Conservation (phyloP, 768 basidiomycete species). For the Leucogyrophana mollusca region DNA sequence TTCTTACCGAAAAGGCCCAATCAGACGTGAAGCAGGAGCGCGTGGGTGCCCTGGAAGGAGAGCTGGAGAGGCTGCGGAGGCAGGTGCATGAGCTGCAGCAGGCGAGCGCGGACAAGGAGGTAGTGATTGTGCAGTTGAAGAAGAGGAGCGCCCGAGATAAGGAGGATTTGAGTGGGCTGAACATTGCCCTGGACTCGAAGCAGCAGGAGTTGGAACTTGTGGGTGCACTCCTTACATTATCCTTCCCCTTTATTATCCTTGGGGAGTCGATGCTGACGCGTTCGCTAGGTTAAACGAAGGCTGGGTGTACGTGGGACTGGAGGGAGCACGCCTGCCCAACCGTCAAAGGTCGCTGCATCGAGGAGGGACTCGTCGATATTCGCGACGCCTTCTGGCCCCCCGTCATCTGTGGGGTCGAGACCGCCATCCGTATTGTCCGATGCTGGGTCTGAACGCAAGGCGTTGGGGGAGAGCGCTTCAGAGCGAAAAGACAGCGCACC, state of each 20-base stretch:
- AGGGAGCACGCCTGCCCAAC: conserved; percentile 53
- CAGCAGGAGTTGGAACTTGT: conserved; percentile 94
- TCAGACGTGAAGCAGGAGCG: conserved; percentile 55
- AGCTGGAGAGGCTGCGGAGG: conserved; percentile 56
- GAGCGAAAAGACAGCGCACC: conserved; percentile 35
- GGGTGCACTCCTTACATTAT: conserved; percentile 22
- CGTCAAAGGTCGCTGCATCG: conserved; percentile 35
- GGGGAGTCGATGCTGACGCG: no score
- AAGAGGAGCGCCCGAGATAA: conserved; percentile 67
- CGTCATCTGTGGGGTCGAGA: conserved; percentile 29
- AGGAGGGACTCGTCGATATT: conserved; percentile 59
- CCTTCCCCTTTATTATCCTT: neutral
- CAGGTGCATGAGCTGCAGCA: conserved; percentile 73
- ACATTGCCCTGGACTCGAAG: conserved; percentile 91
- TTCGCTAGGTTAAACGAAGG: conserved; percentile 63
- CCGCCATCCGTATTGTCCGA: conserved; percentile 61
- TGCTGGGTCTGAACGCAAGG: conserved; percentile 25
- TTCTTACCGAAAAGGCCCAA: conserved; percentile 55
- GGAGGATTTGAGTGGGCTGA: conserved; percentile 80
- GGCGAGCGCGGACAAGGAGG: conserved; percentile 82
- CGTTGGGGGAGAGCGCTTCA: conserved; percentile 34
- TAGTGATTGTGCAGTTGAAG: conserved; percentile 70
- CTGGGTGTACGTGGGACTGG: conserved; percentile 55
- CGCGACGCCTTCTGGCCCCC: conserved; percentile 46
- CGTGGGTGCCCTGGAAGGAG: conserved; percentile 48